A percentile compares a stretch with the other conserved stretches of the same genome.
Evolutionary conservation across 257 asterid genomes (phyloP).

Genomic region (Przewalskia tangutica): DNA sequence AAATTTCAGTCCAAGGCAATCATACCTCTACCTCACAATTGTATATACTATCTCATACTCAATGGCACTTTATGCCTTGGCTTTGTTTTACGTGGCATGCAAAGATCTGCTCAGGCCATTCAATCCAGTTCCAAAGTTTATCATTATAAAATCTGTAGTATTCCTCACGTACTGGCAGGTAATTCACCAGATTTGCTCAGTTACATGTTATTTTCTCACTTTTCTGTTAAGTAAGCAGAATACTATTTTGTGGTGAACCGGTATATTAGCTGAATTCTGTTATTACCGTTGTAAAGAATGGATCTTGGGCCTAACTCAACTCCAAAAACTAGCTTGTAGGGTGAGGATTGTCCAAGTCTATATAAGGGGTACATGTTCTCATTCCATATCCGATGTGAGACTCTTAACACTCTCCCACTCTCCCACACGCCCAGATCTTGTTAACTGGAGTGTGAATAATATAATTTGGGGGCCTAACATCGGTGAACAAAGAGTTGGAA

Average conservation of each 20-base stretch:
- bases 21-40: slow-evolving; percentile 92
- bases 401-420: too few relatives aligned
- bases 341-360: too few relatives aligned
- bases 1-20: slow-evolving; percentile 73
- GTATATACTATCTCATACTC: slow-evolving; percentile 93
- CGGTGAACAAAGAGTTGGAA: too few relatives aligned
- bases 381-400: too few relatives aligned
- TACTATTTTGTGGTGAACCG: background rate
- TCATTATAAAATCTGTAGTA: slow-evolving; percentile 92
- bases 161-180: slow-evolving; percentile 99
- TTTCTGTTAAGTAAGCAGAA: background rate
- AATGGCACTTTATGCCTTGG: slow-evolving; percentile 84
- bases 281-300: too few relatives aligned
- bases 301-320: too few relatives aligned
- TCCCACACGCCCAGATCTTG: too few relatives aligned
- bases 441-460: too few relatives aligned
- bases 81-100: slow-evolving; percentile 92
- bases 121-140: slow-evolving; percentile 93
- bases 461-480: too few relatives aligned
- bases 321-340: too few relatives aligned
- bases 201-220: background rate
- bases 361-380: too few relatives aligned
- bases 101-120: slow-evolving; percentile 90
- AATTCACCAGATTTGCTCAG: background rate
- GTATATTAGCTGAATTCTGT: background rate